Evolutionary conservation across 108 stramenopile genomes (phyloP), one percentile per base, ranked within the genome.

Genomic region (Nitzschia putrida): DNA sequence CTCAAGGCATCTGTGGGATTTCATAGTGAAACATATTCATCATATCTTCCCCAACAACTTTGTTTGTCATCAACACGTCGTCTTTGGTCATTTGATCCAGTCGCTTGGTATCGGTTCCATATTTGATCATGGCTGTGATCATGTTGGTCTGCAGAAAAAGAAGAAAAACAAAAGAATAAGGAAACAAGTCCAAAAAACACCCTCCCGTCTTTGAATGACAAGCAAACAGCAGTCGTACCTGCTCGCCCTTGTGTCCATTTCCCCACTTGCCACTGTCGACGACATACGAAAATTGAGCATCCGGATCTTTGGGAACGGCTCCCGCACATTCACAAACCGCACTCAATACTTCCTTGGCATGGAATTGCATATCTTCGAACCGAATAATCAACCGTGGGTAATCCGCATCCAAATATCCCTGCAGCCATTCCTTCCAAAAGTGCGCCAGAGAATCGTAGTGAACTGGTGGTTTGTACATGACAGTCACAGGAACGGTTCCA

Each of bases 351-450:
- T 73, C 61, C 23, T 82, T 72, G 8, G 72, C 83, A 47, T 79
- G 79, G 68, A 90, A 83, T 14, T 82, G 61, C 39, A 90, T 43
- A 65, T 90, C 88, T 72, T 90, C 88, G 67, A 87, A 82, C 44
- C 88, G 74, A 7, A 90, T 68, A 13, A 87, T 76, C 16, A 87
- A 51, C 12, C 78, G 83, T 7, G 86, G 86, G 43, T 69, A 77
- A 9, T 55, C 45, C 7, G 47, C 34, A 14, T 64, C 23, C 40
- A 63, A 51, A 49, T 88, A 90, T 43, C 77, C 50, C 9, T 54
- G 42, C 24, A 88, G 85, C 85, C 86, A 90, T 26, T 83, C 80
- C 49, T 84, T 90, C 83, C 83, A 90, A 8, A 88, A 44, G 45
- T 84, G 77, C 10, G 74, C 83, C 68, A 90, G 41, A 0, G 85